phyloP scores from a whole-genome alignment of 495 filamentous ascomycete genomes.

The Pyrenula massariospora region DNA sequence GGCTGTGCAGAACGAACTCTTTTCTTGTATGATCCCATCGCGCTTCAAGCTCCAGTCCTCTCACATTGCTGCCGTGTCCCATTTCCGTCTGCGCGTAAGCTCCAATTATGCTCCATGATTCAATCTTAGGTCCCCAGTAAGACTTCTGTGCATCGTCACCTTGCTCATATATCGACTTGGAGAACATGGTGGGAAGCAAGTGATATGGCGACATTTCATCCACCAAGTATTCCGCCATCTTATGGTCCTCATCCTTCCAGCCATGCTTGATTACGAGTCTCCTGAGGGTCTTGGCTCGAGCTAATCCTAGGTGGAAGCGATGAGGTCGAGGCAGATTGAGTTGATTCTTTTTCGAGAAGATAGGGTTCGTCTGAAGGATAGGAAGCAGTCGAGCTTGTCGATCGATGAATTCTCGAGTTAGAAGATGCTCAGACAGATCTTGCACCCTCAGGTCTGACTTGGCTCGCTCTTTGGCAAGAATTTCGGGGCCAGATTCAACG shows the following conservation, averaged over 20 bases:
- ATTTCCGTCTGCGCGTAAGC: constrained; percentile 36
- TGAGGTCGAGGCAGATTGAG: constrained; percentile 32
- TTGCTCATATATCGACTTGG: constrained; percentile 30
- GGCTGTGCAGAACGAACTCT: constrained; percentile 35
- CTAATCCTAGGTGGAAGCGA: constrained; percentile 32
- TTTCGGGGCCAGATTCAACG: constrained; percentile 22
- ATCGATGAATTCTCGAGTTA: constrained; percentile 26
- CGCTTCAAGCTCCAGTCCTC: constrained; percentile 32
- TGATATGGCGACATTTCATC: constrained; percentile 30
- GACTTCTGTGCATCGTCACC: constrained; percentile 27
- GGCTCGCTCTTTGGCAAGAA: constrained; percentile 24
- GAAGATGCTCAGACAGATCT: constrained; percentile 26
- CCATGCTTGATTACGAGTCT: constrained; percentile 23
- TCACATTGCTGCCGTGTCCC: constrained; percentile 36
- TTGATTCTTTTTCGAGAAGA: constrained; percentile 30
- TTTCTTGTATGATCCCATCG: constrained; percentile 24
- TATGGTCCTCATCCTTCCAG: constrained; percentile 29
- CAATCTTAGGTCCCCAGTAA: constrained; percentile 32
- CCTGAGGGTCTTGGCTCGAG: constrained; percentile 31
- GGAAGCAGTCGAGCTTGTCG: constrained; percentile 27
- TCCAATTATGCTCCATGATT: constrained; percentile 30
- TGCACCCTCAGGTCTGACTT: constrained; percentile 22
- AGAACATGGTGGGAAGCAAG: constrained; percentile 22
- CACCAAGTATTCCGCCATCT: constrained; percentile 32
- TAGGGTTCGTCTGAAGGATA: constrained; percentile 22